Evolutionary conservation across 352 stramenopile species (phyloP), one percentile per base, ranked within the genome.

Genomic region (Phytophthora syringae): DNA sequence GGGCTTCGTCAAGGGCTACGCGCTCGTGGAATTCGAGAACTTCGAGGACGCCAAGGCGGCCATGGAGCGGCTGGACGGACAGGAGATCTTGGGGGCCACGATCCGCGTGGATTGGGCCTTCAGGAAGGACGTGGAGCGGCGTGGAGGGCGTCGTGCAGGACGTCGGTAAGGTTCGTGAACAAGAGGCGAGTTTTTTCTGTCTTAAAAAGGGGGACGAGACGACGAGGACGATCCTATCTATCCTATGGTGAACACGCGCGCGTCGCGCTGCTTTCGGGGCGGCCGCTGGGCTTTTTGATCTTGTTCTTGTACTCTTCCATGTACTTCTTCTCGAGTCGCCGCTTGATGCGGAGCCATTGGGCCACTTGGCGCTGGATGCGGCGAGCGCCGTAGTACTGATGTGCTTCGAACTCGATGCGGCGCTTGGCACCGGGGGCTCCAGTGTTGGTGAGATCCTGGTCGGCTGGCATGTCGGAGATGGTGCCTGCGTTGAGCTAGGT

Each of bases 1-100:
- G 25, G 97, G 97, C 36, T 98, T 98, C 70, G 91, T 98, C 36
- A 99, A 98, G 74, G 93, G 95, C 22, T 99, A 99, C 73, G 94
- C 94, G 40, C 80, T 99, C 18, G 84, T 99, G 34, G 94, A 98
- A 73, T 99, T 97, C 52, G 89, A 91, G 56, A 77, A 91, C 12
- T 97, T 95, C 58, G 84, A 96, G n/a, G 92, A 94, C 52, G 94
- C 94, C 15, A 89, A 96, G 64, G 76, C 87, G 34, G 92, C 94
- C 11, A 98, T 98, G 70, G 84, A 92, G 51, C 89, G 93, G 43
- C 90, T 99, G 82, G 93, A 99, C 67, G 93, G 90, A 18, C 80
- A 90, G 49, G 82, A 97, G 62, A 79, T 99, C 27, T 66, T 99
- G 20, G 94, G 89, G 44, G 86, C 89, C 53, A 88, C 74, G 39